Evolutionary conservation across 2,329 filamentous ascomycete species (phyloP).

Genomic region (Colletotrichum magnum): DNA sequence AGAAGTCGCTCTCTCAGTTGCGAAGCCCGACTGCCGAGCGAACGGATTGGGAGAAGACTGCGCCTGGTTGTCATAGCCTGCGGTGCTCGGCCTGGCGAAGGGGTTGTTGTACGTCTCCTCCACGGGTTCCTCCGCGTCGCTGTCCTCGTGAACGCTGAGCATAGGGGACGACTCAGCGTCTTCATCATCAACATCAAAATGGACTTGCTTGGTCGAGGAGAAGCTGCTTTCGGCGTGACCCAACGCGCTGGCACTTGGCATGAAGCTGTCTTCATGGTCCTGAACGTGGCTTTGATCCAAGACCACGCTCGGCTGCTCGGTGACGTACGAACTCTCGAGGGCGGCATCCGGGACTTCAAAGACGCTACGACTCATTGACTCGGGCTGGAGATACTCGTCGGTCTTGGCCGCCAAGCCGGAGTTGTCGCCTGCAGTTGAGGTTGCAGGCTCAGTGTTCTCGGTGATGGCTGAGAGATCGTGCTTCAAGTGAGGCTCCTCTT

Average conservation of each 20-base stretch:
- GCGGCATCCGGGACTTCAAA: conserved; percentile 16
- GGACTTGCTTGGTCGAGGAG: conserved; percentile 2
- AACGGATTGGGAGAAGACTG: conserved; percentile 29
- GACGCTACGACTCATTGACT: conserved; percentile 9
- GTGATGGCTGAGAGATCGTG: conserved; percentile 25
- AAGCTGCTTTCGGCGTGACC: neutral
- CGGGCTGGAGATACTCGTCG: neutral
- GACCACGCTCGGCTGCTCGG: conserved; percentile 11
- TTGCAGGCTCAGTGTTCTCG: conserved; percentile 21
- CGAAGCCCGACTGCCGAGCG: neutral
- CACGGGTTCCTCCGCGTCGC: conserved; percentile 1
- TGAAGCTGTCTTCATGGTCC: neutral
- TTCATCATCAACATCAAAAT: conserved; percentile 5
- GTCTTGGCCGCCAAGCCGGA: neutral
- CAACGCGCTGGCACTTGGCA: neutral
- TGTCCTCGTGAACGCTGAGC: conserved; percentile 26
- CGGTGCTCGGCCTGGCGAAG: conserved; percentile 4
- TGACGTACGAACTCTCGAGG: conserved; percentile 21
- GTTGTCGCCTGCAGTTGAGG: conserved; percentile 1
- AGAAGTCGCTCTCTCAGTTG: neutral
- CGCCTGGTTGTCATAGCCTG: conserved; percentile 1
- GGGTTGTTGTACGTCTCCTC: conserved; percentile 20
- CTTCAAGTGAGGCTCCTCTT: neutral
- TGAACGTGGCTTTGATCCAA: conserved; percentile 7
- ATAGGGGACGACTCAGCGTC: conserved; percentile 11